Base-by-base conservation (phyloP, 2,329 filamentous ascomycete genomes). In the Zymoseptoria tritici region DNA sequence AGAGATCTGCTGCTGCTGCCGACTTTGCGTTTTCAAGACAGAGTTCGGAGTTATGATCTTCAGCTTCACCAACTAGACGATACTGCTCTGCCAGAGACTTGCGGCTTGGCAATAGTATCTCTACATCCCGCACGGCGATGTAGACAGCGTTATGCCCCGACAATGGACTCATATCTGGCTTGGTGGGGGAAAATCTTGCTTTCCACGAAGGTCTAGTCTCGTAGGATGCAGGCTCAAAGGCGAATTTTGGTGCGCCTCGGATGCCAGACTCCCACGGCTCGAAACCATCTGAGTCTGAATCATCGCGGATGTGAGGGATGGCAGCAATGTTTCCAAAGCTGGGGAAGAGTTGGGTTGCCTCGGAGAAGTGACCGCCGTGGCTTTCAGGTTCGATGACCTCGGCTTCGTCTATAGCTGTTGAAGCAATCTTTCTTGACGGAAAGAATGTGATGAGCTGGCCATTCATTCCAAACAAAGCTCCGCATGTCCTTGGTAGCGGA, bases 21-120 rank as follows among this genome's bases (percentile, higher is more conserved):
- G 95, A 85, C 1, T 77, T 76, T 8, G 91, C 90, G 72, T 99
- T 99, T 68, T 95, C 88, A 52, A 83, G 80, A 73, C 93, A 97
- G 3, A 96, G 85, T 46, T 88, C 83, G n/a, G 85, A 83, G 3
- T 60, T 60, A 16, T 57, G 52, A 26, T 67, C 62, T 13, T 60
- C 61, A 0, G 89, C 88, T 62, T 91, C 85, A 3, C 91, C 91
- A 71, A 94, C 92, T 13, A 97, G 88, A 22, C 82, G 83, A 74
- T 97, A 99, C 65, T 89, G 84, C 59, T 85, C 79, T 1, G 91
- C 94, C 62, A 97, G 82, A 57, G 85, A 81, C 60, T 82, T 82
- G 72, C 91, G 94, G 2, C 90, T 88, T 0, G 92, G 92, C n/a
- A 96, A 76, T 11, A 91, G 73, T 54, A 83, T 78, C 9, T 84